phyloP scores from a whole-genome alignment of 306 rosid species.

The Acacia acuminata region DNA sequence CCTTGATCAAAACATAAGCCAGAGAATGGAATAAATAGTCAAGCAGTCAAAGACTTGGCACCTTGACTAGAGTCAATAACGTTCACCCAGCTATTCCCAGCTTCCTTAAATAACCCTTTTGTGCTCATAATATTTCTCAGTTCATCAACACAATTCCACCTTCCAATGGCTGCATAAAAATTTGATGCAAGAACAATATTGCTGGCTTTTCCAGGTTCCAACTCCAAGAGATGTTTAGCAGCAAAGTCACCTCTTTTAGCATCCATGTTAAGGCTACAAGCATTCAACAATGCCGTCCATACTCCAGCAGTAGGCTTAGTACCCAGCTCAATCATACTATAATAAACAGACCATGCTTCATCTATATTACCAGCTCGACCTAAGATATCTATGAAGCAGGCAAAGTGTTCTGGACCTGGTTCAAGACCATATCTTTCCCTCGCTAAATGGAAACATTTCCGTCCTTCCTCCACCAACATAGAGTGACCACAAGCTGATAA shows the following conservation, averaged over 20 bases:
- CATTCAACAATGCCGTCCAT: constrained; percentile 50
- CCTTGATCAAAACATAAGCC: not conserved
- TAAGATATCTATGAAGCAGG: constrained; percentile 57
- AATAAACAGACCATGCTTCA: constrained; percentile 50
- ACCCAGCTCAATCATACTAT: constrained; percentile 41
- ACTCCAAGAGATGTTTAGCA: constrained; percentile 37
- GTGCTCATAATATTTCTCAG: constrained; percentile 49
- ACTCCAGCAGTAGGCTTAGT: constrained; percentile 38
- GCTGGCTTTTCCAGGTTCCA: constrained; percentile 42
- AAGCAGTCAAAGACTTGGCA: constrained; percentile 20
- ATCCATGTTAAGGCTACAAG: constrained; percentile 40
- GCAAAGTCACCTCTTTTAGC: constrained; percentile 42
- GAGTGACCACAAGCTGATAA: constrained; percentile 50
- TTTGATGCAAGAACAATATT: constrained; percentile 40
- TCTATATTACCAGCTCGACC: constrained; percentile 60
- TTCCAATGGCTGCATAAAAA: constrained; percentile 61
- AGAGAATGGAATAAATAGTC: constrained; percentile 19
- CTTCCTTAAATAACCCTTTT: constrained; percentile 62
- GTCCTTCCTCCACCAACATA: constrained; percentile 67
- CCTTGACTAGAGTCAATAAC: constrained; percentile 28
- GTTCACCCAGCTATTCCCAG: constrained; percentile 59
- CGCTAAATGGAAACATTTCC: constrained; percentile 42
- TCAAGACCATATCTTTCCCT: constrained; percentile 48
- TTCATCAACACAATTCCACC: constrained; percentile 62
- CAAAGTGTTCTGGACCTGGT: constrained; percentile 58